Evolutionary conservation across 139 green algal genomes (phyloP), one percentile per base, ranked within the genome.

Genomic region (Picochlorum sp.): DNA sequence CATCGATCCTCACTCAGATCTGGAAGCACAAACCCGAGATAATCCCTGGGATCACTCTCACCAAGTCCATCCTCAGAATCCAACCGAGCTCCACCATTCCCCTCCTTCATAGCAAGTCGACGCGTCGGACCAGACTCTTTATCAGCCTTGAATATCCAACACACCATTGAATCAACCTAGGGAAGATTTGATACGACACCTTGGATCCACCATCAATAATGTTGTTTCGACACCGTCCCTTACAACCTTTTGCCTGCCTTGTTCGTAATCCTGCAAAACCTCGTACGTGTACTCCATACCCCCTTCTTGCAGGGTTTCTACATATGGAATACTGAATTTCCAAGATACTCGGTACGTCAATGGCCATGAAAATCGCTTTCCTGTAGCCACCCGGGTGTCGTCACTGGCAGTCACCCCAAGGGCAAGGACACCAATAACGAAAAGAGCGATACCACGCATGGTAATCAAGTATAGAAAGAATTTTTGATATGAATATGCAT

Each of bases 21-120:
- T 26, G 78, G 78, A 37, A 84, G 55, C 23, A 84, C 59, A 75
- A 75, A 75, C 3, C 32, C n/a, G 45, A 75, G 62, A 57, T 66
- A 58, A 24, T 71, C 66, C 18, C 18, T 30, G 2, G 54, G 62
- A 61, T 65, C 55, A 37, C 45, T 50, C 21, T 50, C 45, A 65
- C 57, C 26, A 65, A 57, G 2, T 18, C 58, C 13, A 9, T 30
- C 21, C 20, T 28, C 23, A 65, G 20, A 18, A 58, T 4, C 15
- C 13, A 51, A 32, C 20, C 13, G 0, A 28, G 20, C 21, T 9
- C 15, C 20, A 49, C 26, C 10, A n/a, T 6, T 61, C 4, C 63
- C 41, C 58, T 30, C 21, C 26, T 59, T 30, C 56, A 62, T 62
- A 11, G 56, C 56, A 49, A 62, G 56, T 10, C 58, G 58, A 18